Conservation (phyloP, 306 rosid species). For the Quercus parvula region DNA sequence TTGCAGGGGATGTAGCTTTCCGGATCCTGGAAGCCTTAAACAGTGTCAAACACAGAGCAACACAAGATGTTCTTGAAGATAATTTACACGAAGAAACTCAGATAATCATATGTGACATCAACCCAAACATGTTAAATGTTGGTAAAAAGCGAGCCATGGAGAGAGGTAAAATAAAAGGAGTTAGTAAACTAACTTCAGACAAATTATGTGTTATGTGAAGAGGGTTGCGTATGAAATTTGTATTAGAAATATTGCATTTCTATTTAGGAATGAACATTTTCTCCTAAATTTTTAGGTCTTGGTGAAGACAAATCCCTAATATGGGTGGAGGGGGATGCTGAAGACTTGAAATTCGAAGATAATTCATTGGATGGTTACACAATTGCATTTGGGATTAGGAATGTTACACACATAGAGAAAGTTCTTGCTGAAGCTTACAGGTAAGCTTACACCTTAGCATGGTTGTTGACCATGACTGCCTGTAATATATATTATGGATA, state of each 20-base stretch:
- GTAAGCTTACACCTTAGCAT: conserved; percentile 34
- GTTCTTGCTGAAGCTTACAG: conserved; percentile 79
- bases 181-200: background rate
- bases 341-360: conserved; percentile 58
- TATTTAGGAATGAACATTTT: conserved; percentile 26
- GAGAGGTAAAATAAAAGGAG: conserved; percentile 51
- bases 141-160: conserved; percentile 68
- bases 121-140: conserved; percentile 81
- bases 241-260: conserved; percentile 6
- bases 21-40: conserved; percentile 71
- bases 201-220: conserved; percentile 1
- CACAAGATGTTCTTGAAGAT: conserved; percentile 45
- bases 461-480: conserved; percentile 3
- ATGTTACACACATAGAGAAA: conserved; percentile 92
- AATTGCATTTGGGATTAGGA: conserved; percentile 94
- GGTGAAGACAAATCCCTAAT: conserved; percentile 67
- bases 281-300: conserved; percentile 47
- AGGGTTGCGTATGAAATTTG: conserved; percentile 7
- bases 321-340: conserved; percentile 95
- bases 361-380: conserved; percentile 96
- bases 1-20: conserved; percentile 96
- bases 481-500: conserved; percentile 2
- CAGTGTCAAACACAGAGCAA: conserved; percentile 64
- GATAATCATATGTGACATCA: conserved; percentile 84
- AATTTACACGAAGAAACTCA: conserved; percentile 61